Percentiles rank a stretch among this genome's conserved stretches.
These are phyloP conservation scores for Prunus salicina DNA, from an alignment of 306 rosid species.

Conservation along the genomic window DNA sequence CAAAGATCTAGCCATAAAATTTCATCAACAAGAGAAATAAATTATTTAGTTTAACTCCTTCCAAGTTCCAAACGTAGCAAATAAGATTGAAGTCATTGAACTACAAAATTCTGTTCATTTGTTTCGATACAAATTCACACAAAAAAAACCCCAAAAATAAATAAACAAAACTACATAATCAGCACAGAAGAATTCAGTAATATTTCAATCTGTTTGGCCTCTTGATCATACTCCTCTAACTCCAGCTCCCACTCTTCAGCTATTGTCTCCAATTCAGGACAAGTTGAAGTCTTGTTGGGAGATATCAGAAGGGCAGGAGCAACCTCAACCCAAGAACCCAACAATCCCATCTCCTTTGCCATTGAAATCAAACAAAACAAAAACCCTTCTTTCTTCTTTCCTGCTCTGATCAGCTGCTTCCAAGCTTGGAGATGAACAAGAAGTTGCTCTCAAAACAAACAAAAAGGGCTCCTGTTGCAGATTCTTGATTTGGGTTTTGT, in stretches of 20 bases:
- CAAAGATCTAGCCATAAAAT: not conserved
- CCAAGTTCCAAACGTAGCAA: no score
- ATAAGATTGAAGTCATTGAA: not conserved
- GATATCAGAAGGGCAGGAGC: constrained; percentile 50
- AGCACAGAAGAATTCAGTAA: no score
- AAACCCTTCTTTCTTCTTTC: not conserved
- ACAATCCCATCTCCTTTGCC: constrained; percentile 35
- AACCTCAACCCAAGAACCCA: constrained; percentile 45
- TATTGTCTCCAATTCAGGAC: constrained; percentile 57
- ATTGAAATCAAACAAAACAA: constrained; percentile 19
- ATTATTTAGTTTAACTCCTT: no score
- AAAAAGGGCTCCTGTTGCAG: not conserved
- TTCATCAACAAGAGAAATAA: no score
- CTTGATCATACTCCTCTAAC: constrained; percentile 18
- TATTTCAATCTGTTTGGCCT: not conserved
- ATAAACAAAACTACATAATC: not conserved
- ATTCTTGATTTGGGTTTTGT: not conserved
- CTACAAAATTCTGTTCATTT: no score
- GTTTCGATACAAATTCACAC: not conserved
- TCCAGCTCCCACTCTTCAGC: constrained; percentile 44
- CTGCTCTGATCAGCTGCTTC: not conserved
- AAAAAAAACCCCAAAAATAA: not conserved
- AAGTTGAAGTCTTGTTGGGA: constrained; percentile 30
- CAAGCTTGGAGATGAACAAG: not conserved
- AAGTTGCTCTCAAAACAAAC: not conserved